Evolutionary conservation across 768 basidiomycete species (phyloP), one percentile per base, ranked within the genome.

Genomic region (Lanmaoa pseudosensibilis): DNA sequence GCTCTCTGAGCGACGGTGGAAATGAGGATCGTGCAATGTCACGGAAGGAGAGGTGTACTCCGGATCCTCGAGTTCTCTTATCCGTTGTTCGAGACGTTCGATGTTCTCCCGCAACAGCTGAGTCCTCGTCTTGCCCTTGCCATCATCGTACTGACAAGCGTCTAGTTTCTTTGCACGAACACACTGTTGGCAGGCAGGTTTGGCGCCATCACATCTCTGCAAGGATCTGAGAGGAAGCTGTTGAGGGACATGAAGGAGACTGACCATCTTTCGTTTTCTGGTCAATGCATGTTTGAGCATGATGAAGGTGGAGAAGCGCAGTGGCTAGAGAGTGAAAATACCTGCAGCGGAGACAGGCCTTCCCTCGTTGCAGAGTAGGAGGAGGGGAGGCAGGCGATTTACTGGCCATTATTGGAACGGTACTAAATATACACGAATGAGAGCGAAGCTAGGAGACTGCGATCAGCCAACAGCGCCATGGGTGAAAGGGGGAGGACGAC

Each of bases 101-200:
- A 92, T 88, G 65, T 86, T 87, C 68, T 92, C 90, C 54, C 88
- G 84, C 55, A 92, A 80, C 48, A 90, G 69, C 65, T 91, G 89
- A 0, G 90, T 91, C 58, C 88, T 80, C 44, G 88, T 90, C 76
- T 90, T 91, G 47, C 87, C 87, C 75, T 87, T 89, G 25, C 90
- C 90, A 71, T 92, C 90, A 62, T 92, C 90, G 68, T 91, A 92
- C 65, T 88, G 87, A 71, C 90, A 92, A 12, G 69, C 75, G 3
- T 90, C 87, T 49, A 75, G 76, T 68, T 90, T 90, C 79, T 91
- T 91, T 41, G 88, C 88, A 50, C 86, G 84, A 30, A 77, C 75
- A 65, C 90, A 92, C 66, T 92, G 90, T 59, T 87, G 86, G 59
- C 90, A 92, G 13, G 87, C 80, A 30, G 90, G 90, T 69, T 88